Conservation (phyloP, 1,139 yeast genomes). For the Kodamaea fungicola region DNA sequence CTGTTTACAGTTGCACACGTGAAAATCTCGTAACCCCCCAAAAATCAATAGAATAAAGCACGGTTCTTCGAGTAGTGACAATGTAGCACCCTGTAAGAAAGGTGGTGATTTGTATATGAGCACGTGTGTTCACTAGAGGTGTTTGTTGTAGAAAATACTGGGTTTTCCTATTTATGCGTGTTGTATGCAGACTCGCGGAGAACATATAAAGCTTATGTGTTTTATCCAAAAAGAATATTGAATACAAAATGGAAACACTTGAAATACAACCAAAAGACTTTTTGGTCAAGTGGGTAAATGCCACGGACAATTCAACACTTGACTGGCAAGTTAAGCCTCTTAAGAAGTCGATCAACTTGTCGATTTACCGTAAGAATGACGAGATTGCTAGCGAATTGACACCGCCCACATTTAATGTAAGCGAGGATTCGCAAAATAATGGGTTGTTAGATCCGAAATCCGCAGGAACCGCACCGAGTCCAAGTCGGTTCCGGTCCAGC, state of each 20-base stretch:
- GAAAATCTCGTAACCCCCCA: too few species aligned
- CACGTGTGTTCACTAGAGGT: too few species aligned
- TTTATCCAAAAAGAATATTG: not conserved
- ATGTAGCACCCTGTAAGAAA: too few species aligned
- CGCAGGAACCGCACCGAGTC: not conserved
- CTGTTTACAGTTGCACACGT: too few species aligned
- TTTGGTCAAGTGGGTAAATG: conserved; percentile 85
- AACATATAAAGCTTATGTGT: not conserved
- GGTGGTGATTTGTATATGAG: too few species aligned
- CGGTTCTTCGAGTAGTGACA: too few species aligned
- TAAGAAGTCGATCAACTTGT: conserved; percentile 74
- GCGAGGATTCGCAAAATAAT: not conserved
- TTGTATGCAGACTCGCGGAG: not conserved
- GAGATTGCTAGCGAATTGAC: conserved; percentile 6
- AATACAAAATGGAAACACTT: conserved; percentile 64
- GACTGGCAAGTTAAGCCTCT: conserved; percentile 83
- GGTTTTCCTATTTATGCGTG: not conserved
- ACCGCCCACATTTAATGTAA: conserved; percentile 4
- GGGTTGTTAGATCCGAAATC: not conserved
- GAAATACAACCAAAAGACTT: conserved; percentile 89
- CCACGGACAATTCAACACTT: conserved; percentile 61
- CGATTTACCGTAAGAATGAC: conserved; percentile 48
- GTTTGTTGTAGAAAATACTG: not conserved
- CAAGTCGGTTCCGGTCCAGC: conserved; percentile 25
- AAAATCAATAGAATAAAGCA: too few species aligned